A percentile compares a stretch with the other conserved stretches of the same genome.
phyloP scores from a whole-genome alignment of 805 yeast genomes.

The Scheffersomyces ergatensis region DNA sequence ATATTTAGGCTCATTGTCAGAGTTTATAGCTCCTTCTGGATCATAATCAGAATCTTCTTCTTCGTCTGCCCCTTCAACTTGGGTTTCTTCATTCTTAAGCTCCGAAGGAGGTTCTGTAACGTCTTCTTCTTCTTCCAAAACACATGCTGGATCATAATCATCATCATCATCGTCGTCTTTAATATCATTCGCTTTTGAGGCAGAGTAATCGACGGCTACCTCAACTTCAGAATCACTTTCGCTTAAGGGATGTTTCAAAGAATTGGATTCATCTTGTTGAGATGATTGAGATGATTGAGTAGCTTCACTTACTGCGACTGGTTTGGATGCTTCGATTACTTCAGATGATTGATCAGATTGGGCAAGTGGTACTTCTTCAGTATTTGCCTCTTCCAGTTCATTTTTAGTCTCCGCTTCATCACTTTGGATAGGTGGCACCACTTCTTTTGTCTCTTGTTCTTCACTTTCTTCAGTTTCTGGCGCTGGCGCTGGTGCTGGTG shows the following conservation, averaged over 20 bases:
- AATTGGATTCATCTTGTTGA: neutral
- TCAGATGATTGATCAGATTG: neutral
- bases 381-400: no score
- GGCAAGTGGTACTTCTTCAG: no score
- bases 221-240: neutral
- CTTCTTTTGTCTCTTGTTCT: neutral
- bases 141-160: slow-evolving; percentile 3
- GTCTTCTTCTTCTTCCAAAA: slow-evolving; percentile 3
- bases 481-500: neutral
- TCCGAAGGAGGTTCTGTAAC: slow-evolving; percentile 4
- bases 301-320: neutral
- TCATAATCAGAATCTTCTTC: slow-evolving; percentile 28
- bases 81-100: slow-evolving; percentile 2
- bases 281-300: neutral
- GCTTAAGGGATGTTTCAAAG: neutral
- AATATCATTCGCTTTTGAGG: neutral
- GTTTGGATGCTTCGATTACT: neutral
- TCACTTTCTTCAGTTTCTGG: slow-evolving; percentile 1
- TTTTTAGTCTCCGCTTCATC: no score
- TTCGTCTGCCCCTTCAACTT: slow-evolving; percentile 5
- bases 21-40: slow-evolving; percentile 19
- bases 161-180: slow-evolving; percentile 8
- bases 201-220: neutral
- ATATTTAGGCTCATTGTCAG: slow-evolving; percentile 4
- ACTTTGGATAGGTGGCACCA: no score